Evolutionary conservation across 306 rosid species (phyloP).

Genomic region (Malus orientalis): DNA sequence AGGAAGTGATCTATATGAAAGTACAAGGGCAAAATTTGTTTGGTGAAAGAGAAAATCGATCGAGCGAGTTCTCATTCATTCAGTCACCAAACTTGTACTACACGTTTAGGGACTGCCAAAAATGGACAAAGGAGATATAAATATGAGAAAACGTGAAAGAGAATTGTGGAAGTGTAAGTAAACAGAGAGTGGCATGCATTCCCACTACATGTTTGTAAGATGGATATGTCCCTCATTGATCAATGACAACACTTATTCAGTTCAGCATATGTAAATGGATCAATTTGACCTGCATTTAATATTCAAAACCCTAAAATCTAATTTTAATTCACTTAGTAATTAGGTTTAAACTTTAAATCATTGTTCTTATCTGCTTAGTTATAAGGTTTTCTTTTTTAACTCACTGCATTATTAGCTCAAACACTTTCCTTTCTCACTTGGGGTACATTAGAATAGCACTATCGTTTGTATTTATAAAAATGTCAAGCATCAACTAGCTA

Average conservation of each 20-base stretch:
- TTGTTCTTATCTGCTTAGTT: too few relatives aligned
- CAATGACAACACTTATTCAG: background rate
- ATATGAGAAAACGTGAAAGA: background rate
- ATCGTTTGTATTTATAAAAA: too few relatives aligned
- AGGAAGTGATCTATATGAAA: background rate
- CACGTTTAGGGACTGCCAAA: background rate
- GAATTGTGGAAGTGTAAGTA: background rate
- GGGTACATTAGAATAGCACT: too few relatives aligned
- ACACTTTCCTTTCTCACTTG: too few relatives aligned
- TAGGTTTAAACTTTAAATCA: too few relatives aligned
- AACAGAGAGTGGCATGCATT: background rate
- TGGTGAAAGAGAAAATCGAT: background rate
- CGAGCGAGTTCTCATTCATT: background rate
- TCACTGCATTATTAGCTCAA: too few relatives aligned
- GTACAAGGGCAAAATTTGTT: background rate
- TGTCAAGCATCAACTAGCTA: too few relatives aligned
- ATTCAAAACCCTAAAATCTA: background rate
- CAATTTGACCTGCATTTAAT: background rate
- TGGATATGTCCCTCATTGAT: background rate
- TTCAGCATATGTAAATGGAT: background rate
- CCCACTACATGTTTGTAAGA: background rate
- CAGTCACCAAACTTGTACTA: background rate
- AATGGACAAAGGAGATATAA: background rate
- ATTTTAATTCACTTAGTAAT: too few relatives aligned
- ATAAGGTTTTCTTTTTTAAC: too few relatives aligned